phyloP scores from a whole-genome alignment of 257 asterid species.

The Primulina eburnea region DNA sequence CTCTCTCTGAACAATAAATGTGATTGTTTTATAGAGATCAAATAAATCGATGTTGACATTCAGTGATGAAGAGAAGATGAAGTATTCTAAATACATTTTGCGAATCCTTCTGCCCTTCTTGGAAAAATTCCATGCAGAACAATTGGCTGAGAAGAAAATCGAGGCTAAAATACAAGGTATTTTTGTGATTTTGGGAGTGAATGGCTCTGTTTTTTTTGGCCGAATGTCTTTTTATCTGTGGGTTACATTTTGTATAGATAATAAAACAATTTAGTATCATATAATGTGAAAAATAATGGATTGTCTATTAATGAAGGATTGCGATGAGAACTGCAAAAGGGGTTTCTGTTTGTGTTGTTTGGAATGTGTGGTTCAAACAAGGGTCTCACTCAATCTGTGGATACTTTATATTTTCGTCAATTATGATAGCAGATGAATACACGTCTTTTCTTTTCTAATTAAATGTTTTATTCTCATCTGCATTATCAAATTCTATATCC shows the following conservation, averaged over 20 bases:
- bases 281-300: not conserved
- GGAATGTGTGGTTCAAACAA: not conserved
- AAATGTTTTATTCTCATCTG: not conserved
- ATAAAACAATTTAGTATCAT: not conserved
- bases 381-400: not conserved
- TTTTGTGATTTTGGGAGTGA: not conserved
- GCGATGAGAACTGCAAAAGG: not conserved
- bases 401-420: not conserved
- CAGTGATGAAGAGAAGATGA: slow-evolving; percentile 19
- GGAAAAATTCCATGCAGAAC: slow-evolving; percentile 37
- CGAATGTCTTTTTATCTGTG: not conserved
- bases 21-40: not conserved
- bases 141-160: slow-evolving; percentile 38
- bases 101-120: slow-evolving; percentile 38
- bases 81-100: slow-evolving; percentile 33
- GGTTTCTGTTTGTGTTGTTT: not conserved
- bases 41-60: not conserved
- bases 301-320: too few species aligned
- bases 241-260: not conserved
- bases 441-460: not conserved
- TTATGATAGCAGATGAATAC: not conserved
- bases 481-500: not conserved
- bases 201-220: slow-evolving; percentile 1
- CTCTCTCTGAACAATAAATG: not conserved
- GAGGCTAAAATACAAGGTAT: slow-evolving; percentile 60